Evolutionary conservation across 1,139 yeast species (phyloP), one percentile per base, ranked within the genome.

Genomic region (Wickerhamiella infanticola): DNA sequence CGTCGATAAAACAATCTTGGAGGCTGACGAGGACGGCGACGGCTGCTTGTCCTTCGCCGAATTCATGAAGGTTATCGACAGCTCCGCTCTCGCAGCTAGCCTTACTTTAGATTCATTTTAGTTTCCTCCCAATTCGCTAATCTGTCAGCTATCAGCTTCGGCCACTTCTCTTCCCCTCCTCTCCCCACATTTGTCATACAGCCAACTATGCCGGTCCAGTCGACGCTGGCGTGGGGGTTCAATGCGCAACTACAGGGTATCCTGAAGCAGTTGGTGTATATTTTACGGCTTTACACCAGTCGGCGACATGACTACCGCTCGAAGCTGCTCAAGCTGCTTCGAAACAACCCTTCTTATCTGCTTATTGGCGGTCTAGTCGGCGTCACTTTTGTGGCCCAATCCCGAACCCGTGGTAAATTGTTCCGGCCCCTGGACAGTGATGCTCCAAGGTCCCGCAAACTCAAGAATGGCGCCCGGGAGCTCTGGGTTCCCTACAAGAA

Each of bases 1-100:
- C 49, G 96, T 88, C 13, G 98, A 93, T 62, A 78, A 93, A 63
- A 86, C 98, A 1, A 85, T 93, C 55, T 79, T 86, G 80, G 97
- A 90, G 61, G 93, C 93, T 37, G 99, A 93, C 59, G 61, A 64
- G 38, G 97, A 93, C 58, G 94, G 94, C 1, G 97, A 88, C 59
- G 95, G 96, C 1, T 76, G 74, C 55, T 67, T 93, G 50, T 79
- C 81, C 51, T 90, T 86, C 60, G 88, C 77, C 39, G 99, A 93
- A 67, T 93, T 90, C 62, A 77, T 74, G 56, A 71, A 70, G 49
- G 53, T 63, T 42, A 67, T 67, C 8, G 63, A 63, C 41, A 61
- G 57, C 42, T 61, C 68, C 5, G 64, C 66, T 44, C 60, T 66
- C 40, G 64, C 67, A 24, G 60, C 61, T 47, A 59, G 64, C 39